phyloP scores from a whole-genome alignment of 768 basidiomycete species.

The Boletus rubropictus region DNA sequence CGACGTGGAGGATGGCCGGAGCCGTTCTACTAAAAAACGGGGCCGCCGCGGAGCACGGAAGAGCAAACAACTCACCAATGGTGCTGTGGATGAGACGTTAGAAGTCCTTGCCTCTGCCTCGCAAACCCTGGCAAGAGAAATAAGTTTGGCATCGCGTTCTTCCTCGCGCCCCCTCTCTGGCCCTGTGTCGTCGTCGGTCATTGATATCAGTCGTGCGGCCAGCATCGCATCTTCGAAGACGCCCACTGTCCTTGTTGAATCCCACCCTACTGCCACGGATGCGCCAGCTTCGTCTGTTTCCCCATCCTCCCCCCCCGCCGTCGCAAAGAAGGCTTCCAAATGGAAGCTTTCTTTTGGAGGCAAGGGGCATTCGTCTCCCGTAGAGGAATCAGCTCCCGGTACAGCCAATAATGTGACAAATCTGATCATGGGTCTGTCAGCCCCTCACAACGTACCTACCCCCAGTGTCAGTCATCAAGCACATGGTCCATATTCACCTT shows the following conservation, averaged over 20 bases:
- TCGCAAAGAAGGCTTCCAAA: slow-evolving; percentile 74
- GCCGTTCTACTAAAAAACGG: slow-evolving; percentile 67
- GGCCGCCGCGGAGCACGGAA: slow-evolving; percentile 83
- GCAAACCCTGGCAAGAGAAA: slow-evolving; percentile 77
- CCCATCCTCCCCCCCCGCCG: slow-evolving; percentile 33
- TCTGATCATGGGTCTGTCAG: slow-evolving; percentile 57
- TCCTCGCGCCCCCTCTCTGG: slow-evolving; percentile 32
- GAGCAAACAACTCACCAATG: slow-evolving; percentile 42
- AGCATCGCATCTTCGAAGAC: slow-evolving; percentile 32
- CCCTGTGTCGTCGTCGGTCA: slow-evolving; percentile 11
- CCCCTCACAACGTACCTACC: slow-evolving; percentile 3
- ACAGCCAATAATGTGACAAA: slow-evolving; percentile 76
- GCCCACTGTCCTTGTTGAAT: slow-evolving; percentile 34
- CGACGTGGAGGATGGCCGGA: slow-evolving; percentile 33
- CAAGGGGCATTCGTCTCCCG: slow-evolving; percentile 46
- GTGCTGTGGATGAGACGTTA: slow-evolving; percentile 48
- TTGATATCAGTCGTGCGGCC: slow-evolving; percentile 22
- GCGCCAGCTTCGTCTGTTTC: slow-evolving; percentile 18
- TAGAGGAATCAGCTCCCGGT: slow-evolving; percentile 40
- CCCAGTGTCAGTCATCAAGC: slow-evolving; percentile 9
- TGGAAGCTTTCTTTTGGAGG: slow-evolving; percentile 47
- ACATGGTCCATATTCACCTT: slow-evolving; percentile 17
- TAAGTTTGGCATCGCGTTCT: slow-evolving; percentile 59
- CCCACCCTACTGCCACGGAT: slow-evolving; percentile 13
- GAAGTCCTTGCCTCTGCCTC: slow-evolving; percentile 73